Percentiles rank a stretch among this genome's conserved stretches.
phyloP scores from a whole-genome alignment of 306 rosid genomes.

The Delonix regia region DNA sequence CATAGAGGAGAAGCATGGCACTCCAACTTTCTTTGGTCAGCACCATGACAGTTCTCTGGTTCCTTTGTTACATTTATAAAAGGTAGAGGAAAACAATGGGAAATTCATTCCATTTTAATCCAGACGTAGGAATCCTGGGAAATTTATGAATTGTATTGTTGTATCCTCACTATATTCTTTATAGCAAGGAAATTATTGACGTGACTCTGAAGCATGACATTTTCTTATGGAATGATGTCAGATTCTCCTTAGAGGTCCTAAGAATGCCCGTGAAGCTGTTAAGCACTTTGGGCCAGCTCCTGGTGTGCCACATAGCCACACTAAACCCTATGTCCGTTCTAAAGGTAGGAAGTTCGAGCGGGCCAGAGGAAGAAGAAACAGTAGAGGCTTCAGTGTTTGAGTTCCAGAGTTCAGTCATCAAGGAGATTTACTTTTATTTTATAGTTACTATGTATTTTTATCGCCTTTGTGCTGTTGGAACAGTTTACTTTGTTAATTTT shows the following conservation, averaged over 20 bases:
- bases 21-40: too few species aligned
- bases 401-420: not conserved
- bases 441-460: not conserved
- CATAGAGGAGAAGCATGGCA: not conserved
- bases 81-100: not conserved
- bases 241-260: conserved; percentile 46
- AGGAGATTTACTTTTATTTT: not conserved
- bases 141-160: not conserved
- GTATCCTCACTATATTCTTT: not conserved
- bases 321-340: conserved; percentile 49
- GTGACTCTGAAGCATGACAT: not conserved
- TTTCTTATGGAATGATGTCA: conserved; percentile 1
- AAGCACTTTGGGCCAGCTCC: conserved; percentile 59
- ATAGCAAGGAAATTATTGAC: not conserved
- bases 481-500: not conserved
- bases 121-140: not conserved
- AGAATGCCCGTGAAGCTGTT: conserved; percentile 56
- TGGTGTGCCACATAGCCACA: conserved; percentile 56
- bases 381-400: conserved; percentile 49
- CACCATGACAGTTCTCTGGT: not conserved
- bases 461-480: not conserved
- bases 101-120: not conserved
- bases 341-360: conserved; percentile 55
- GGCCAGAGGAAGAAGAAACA: conserved; percentile 54
- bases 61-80: not conserved